phyloP scores from a whole-genome alignment of 495 filamentous ascomycete species.

The Trichoderma gamsii region DNA sequence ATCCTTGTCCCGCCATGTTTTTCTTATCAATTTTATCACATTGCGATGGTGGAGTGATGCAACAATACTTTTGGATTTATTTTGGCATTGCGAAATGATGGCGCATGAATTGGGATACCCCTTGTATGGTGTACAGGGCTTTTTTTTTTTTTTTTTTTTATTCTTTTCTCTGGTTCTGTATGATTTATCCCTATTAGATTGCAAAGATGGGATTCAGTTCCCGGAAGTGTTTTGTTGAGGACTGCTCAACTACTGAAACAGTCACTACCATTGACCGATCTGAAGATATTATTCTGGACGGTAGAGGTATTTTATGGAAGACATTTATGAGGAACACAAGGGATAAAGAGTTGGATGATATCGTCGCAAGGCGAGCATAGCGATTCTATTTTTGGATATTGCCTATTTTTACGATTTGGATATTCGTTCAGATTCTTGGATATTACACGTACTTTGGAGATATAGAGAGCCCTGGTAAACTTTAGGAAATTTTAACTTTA shows the following conservation, averaged over 20 bases:
- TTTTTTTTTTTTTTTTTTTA: background rate
- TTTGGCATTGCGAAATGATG: background rate
- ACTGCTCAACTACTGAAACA: too few species aligned
- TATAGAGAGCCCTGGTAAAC: too few species aligned
- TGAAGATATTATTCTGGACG: background rate
- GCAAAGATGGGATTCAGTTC: background rate
- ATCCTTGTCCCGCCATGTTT: background rate
- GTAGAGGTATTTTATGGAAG: background rate
- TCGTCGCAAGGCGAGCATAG: constrained; percentile 11
- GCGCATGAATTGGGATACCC: background rate
- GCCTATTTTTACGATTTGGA: too few species aligned
- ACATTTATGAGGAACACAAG: background rate
- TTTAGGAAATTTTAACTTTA: too few species aligned
- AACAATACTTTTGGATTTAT: background rate
- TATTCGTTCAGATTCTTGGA: too few species aligned
- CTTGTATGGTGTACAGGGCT: background rate
- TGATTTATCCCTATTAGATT: background rate
- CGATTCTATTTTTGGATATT: background rate
- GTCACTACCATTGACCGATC: background rate
- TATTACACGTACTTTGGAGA: too few species aligned
- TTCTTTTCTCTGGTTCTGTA: background rate
- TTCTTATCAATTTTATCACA: background rate
- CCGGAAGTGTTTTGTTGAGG: too few species aligned
- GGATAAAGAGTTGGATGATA: background rate
- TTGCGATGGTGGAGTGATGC: background rate